phyloP scores from a whole-genome alignment of 2,329 filamentous ascomycete species.

The Pseudogymnoascus sp. region DNA sequence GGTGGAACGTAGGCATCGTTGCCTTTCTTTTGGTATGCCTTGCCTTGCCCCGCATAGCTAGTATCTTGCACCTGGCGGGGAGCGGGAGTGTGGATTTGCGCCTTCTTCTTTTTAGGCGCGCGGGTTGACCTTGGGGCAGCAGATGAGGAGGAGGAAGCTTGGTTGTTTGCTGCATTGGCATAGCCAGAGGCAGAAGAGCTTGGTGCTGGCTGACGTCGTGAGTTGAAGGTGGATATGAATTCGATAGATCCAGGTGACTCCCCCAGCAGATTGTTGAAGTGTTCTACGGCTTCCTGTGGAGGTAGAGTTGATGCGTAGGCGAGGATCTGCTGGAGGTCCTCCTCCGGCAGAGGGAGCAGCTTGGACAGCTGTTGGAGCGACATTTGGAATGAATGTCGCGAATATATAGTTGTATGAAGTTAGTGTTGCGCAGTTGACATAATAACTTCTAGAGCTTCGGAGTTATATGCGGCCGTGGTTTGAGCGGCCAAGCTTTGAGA shows the following conservation, averaged over 20 bases:
- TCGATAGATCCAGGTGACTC: constrained; percentile 69
- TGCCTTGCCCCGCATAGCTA: constrained; percentile 51
- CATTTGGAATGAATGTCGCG: constrained; percentile 17
- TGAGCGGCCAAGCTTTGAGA: not conserved
- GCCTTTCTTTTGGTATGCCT: constrained; percentile 66
- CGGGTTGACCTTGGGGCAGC: constrained; percentile 42
- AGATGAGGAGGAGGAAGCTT: constrained; percentile 1
- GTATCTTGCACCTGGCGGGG: constrained; percentile 56
- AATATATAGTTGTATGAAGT: constrained; percentile 2
- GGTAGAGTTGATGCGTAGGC: constrained; percentile 72
- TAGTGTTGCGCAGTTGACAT: not conserved
- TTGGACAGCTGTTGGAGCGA: constrained; percentile 62
- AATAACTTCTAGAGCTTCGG: not conserved
- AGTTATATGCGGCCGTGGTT: not conserved
- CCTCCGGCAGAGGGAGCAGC: constrained; percentile 76
- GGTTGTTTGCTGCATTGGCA: constrained; percentile 10
- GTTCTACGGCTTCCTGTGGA: constrained; percentile 68
- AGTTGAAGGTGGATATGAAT: constrained; percentile 69
- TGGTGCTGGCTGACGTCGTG: constrained; percentile 43
- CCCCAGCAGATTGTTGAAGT: constrained; percentile 81
- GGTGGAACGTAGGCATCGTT: constrained; percentile 63
- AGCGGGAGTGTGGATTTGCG: constrained; percentile 53
- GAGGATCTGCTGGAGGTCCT: constrained; percentile 75
- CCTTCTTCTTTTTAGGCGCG: constrained; percentile 49
- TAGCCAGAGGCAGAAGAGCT: constrained; percentile 7